Base-by-base conservation (phyloP, 192 early-diverging fungal genomes). In the Rhizophagus clarus region DNA sequence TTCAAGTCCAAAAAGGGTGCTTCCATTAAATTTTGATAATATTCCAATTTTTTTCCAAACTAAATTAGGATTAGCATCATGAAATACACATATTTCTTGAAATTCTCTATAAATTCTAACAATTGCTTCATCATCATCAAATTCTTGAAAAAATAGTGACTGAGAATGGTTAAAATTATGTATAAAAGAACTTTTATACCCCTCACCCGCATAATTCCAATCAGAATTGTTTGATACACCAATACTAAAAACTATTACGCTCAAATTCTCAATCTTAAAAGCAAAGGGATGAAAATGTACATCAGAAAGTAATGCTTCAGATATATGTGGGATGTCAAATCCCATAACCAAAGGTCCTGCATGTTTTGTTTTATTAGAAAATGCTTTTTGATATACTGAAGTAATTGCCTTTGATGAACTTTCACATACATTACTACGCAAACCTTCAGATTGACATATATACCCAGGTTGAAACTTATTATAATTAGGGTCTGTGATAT, bases 31-130 rank as follows among this genome's bases (percentile, higher is more conserved):
- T 37, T 69, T 24, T 5, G 67, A 40, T 69, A 40, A 37, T 37
- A 69, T 69, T 22, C 34, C 67, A 69, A 69, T 40, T 69, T 37
- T 24, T 22, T 69, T 69, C n/a, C 67, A 69, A 69, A 69, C 29
- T 37, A 20, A 31, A 69, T 69, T 69, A 69, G 67, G 31, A 20
- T 31, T 20, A 37, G 29, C 7, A 69, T 69, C 32, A 37, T 3
- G 29, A 69, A 37, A 69, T 2, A 20, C 15, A 31, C 34, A 32
- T 40, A 69, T 37, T 69, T 37, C 20, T 37, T 69, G 31, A 37
- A 20, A 37, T 31, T 40, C 14, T 69, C 20, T 14, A 40, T 69
- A 69, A 10, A 69, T 63, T 42, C 42, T 42, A 42, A 42, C 42
- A 42, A 42, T 37, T 37, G 34, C 34, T 37, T 37, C 34, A 37